A percentile compares a stretch with the other conserved stretches of the same genome.
Evolutionary conservation across 2,329 filamentous ascomycete species (phyloP).

Genomic region (Penicillium fuscoglaucum): DNA sequence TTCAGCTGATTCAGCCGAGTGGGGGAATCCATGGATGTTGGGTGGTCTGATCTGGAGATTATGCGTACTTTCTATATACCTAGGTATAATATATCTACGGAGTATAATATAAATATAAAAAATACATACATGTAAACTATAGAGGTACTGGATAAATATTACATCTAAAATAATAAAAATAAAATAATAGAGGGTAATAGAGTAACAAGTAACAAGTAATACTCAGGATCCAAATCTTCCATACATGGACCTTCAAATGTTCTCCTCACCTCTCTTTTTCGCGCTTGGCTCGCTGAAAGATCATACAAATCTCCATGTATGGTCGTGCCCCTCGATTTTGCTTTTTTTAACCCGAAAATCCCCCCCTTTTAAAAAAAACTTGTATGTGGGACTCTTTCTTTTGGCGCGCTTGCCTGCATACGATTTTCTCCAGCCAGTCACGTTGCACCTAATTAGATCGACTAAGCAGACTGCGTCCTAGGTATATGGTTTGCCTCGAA

Average conservation of each 20-base stretch:
- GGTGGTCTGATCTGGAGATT: slow-evolving; percentile 4
- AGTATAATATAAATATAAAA: neutral
- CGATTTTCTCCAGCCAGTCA: slow-evolving; percentile 20
- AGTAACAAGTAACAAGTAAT: no score
- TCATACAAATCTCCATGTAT: neutral
- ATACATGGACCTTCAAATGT: no score
- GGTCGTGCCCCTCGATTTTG: slow-evolving; percentile 1
- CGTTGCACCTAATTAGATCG: slow-evolving; percentile 13
- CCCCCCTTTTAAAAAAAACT: neutral
- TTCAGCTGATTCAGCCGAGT: neutral
- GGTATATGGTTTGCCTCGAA: slow-evolving; percentile 16
- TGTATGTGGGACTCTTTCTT: neutral
- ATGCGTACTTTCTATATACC: neutral
- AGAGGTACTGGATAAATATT: no score
- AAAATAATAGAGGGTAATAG: no score
- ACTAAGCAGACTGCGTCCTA: slow-evolving; percentile 16
- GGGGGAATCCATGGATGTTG: neutral
- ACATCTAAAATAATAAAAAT: no score
- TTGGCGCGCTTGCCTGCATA: slow-evolving; percentile 11
- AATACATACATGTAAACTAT: neutral
- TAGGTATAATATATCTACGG: no score
- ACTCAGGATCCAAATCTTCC: no score
- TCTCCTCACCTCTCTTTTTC: neutral
- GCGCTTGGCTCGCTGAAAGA: slow-evolving; percentile 6
- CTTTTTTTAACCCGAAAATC: neutral